Conservation (phyloP, 106 monocot species). For the Dendrobium huoshanense region DNA sequence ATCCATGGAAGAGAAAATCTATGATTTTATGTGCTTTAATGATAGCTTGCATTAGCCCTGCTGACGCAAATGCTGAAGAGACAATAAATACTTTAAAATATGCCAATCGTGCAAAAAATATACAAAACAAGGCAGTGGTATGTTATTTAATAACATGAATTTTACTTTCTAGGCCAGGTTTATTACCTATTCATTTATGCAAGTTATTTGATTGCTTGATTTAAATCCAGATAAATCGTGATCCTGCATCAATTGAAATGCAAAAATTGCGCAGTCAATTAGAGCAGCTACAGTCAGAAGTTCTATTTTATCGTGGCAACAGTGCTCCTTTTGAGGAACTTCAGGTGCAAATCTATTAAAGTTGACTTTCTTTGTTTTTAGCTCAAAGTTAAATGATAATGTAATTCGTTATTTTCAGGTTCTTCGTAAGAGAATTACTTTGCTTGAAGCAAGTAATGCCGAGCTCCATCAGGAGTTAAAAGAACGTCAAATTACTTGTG, state of each 20-base stretch:
- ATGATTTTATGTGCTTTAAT: not conserved
- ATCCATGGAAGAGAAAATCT: not conserved
- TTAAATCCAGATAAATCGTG: slow-evolving; percentile 77
- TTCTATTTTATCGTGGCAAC: slow-evolving; percentile 64
- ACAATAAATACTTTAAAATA: slow-evolving; percentile 97
- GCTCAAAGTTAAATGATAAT: not conserved
- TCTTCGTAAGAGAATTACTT: slow-evolving; percentile 58
- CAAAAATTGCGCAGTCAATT: slow-evolving; percentile 80
- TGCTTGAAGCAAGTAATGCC: slow-evolving; percentile 64
- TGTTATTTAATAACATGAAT: slow-evolving; percentile 11
- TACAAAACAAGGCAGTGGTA: slow-evolving; percentile 98
- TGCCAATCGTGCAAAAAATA: slow-evolving; percentile 97
- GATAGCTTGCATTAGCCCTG: slow-evolving; percentile 94
- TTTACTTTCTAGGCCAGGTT: not conserved
- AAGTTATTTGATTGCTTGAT: slow-evolving; percentile 3
- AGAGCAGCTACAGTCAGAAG: slow-evolving; percentile 78
- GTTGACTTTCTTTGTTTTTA: not conserved
- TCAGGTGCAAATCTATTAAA: slow-evolving; percentile 40
- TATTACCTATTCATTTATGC: not conserved
- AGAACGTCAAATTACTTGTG: slow-evolving; percentile 43
- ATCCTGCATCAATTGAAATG: slow-evolving; percentile 76
- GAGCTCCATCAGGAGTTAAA: slow-evolving; percentile 62
- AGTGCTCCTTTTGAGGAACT: slow-evolving; percentile 63
- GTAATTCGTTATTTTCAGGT: slow-evolving; percentile 26
- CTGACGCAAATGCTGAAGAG: slow-evolving; percentile 95